Conservation (phyloP, 2,329 filamentous ascomycete genomes). For the Alternaria triticimaculans region DNA sequence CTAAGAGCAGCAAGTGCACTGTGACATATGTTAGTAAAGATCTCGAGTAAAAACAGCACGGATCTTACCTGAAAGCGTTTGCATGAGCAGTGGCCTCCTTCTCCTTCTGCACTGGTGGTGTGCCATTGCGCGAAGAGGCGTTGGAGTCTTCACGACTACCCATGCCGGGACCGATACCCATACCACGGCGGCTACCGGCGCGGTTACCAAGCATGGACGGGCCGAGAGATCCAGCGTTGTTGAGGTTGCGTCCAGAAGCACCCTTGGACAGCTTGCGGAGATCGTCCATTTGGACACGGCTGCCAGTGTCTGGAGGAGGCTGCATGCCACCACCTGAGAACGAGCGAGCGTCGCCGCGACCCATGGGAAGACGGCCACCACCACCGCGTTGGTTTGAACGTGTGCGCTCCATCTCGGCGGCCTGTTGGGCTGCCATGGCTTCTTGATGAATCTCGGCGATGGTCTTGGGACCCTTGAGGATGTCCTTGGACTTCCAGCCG, state of each 20-base stretch:
- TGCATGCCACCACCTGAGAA: constrained; percentile 76
- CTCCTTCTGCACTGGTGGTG: constrained; percentile 73
- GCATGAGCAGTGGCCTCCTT: constrained; percentile 71
- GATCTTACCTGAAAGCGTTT: constrained; percentile 90
- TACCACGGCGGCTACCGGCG: constrained; percentile 81
- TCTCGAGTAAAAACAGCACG: not conserved
- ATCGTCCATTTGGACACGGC: constrained; percentile 90
- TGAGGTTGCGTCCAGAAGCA: constrained; percentile 65
- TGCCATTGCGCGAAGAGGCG: constrained; percentile 86
- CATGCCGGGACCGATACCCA: constrained; percentile 75
- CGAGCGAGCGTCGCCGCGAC: constrained; percentile 85
- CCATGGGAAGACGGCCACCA: constrained; percentile 71
- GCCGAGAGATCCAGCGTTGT: constrained; percentile 66
- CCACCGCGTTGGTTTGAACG: constrained; percentile 69
- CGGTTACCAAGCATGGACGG: constrained; percentile 87
- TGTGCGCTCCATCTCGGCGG: constrained; percentile 71
- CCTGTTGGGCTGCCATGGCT: constrained; percentile 79
- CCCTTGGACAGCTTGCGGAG: constrained; percentile 77
- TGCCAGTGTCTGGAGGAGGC: constrained; percentile 73
- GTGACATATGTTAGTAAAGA: constrained; percentile 22
- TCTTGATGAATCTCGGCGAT: constrained; percentile 89
- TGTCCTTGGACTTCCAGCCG: constrained; percentile 85
- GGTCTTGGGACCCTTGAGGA: constrained; percentile 95
- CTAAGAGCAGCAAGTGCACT: constrained; percentile 64
- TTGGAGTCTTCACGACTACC: constrained; percentile 83